phyloP scores from a whole-genome alignment of 306 rosid species.

The Senna tora region DNA sequence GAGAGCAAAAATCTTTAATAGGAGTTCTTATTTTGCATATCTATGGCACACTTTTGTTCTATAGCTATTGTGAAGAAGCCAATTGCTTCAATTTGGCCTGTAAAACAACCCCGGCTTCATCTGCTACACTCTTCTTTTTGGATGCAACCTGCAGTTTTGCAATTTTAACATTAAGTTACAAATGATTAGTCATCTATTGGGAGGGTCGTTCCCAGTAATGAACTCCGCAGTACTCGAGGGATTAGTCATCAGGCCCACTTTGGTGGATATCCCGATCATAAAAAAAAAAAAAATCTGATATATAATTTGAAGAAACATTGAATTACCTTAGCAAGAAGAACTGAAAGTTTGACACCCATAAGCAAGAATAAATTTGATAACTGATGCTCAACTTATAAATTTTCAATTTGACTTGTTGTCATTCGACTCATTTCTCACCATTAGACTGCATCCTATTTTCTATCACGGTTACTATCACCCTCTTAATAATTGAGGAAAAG shows the following conservation, averaged over 20 bases:
- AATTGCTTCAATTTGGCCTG: conserved; percentile 84
- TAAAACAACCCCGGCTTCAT: conserved; percentile 67
- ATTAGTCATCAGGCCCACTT: too few relatives aligned
- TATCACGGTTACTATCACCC: neutral
- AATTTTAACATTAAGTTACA: conserved; percentile 28
- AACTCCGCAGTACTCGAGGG: too few relatives aligned
- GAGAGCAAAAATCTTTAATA: neutral
- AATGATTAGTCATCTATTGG: too few relatives aligned
- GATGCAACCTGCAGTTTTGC: conserved; percentile 76
- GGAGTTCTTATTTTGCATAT: conserved; percentile 15
- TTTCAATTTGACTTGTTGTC: too few relatives aligned
- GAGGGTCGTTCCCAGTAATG: too few relatives aligned
- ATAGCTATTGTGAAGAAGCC: conserved; percentile 51
- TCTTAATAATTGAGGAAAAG: neutral
- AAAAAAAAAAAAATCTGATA: neutral
- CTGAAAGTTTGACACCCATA: neutral
- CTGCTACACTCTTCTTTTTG: conserved; percentile 74
- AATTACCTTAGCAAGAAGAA: too few relatives aligned
- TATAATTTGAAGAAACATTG: neutral
- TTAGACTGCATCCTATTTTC: neutral
- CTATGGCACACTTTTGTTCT: conserved; percentile 38
- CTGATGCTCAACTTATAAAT: neutral
- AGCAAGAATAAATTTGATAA: neutral
- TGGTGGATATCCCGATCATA: too few relatives aligned
- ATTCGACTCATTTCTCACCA: neutral